These are phyloP conservation scores for Phaeosphaeriaceae sp. DNA, from an alignment of 2,329 filamentous ascomycete genomes.

Conservation along the genomic window DNA sequence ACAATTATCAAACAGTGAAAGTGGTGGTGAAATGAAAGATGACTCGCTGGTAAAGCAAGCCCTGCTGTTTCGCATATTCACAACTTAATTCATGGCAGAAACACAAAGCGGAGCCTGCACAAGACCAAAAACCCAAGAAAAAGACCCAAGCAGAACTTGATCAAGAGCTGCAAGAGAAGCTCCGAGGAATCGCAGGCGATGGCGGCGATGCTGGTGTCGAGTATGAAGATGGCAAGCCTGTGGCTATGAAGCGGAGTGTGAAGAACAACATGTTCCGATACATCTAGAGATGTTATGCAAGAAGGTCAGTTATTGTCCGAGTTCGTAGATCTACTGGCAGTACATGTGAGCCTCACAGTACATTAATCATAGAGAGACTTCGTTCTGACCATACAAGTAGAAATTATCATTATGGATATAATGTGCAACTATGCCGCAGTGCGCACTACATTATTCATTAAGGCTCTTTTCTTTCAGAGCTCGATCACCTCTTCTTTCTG, in stretches of 20 bases:
- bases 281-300: slow-evolving; percentile 51
- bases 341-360: not conserved
- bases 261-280: slow-evolving; percentile 80
- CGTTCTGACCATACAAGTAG: not conserved
- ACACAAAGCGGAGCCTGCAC: slow-evolving; percentile 13
- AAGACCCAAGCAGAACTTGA: slow-evolving; percentile 71
- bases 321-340: not conserved
- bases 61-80: not conserved
- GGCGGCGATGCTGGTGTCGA: slow-evolving; percentile 76
- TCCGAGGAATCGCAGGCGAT: slow-evolving; percentile 72
- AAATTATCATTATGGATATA: slow-evolving; percentile 5
- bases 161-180: slow-evolving; percentile 68
- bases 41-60: slow-evolving; percentile 2
- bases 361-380: not conserved
- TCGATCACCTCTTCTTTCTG: not conserved
- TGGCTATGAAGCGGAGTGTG: slow-evolving; percentile 75
- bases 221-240: slow-evolving; percentile 76
- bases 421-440: not conserved
- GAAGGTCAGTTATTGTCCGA: too few species aligned
- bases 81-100: slow-evolving; percentile 14
- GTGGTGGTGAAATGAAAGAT: not conserved
- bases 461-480: not conserved
- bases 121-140: slow-evolving; percentile 29
- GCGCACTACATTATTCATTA: not conserved
- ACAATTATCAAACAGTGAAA: not conserved